Evolutionary conservation across 2,329 filamentous ascomycete genomes (phyloP), one percentile per base, ranked within the genome.

Genomic region (Trichoderma arundinaceum): DNA sequence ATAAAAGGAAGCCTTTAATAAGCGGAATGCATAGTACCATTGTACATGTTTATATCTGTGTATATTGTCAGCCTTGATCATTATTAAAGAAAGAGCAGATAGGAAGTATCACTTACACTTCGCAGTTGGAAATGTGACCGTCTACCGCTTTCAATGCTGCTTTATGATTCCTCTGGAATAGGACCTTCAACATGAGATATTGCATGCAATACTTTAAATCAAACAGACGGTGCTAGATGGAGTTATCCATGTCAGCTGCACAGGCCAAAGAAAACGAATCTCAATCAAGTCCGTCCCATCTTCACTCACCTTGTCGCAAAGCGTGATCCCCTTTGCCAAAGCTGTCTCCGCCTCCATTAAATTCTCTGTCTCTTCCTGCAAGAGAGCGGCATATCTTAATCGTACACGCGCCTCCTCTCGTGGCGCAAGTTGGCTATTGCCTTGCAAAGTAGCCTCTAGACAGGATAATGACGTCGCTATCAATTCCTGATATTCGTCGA

Each of bases 181-280:
- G 80, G 1, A 91, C 84, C 70, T 90, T 89, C 56, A 89, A 83
- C 66, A 90, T 85, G 15, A 92, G 79, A 73, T 92, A 91, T 69
- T 92, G 86, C 84, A 92, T 92, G 68, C 87, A 87, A 76, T 92
- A 92, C 74, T 92, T 92, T 44, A 93, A 77, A 70, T 94, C 91
- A 32, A 77, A 72, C 66, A 80, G 68, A 8, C 79, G 77, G 64
- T 81, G 76, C 75, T 80, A 2, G 10, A 49, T 7, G 1, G 12
- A 13, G 22, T 13, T n/a, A 6, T 22, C 5, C n/a, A 48, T 52
- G 65, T 71, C 32, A 69, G 65, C 17, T n/a, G 32, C 22, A 9
- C 7, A 10, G 2, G 3, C 33, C 4, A 35, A n/a, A 3, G 3
- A 0, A 38, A 44, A 22, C 17, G 2, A 13, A 8, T 15, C 6